Evolutionary conservation across 2,329 filamentous ascomycete species (phyloP).

Genomic region (Aspergillus brunneoviolaceus): DNA sequence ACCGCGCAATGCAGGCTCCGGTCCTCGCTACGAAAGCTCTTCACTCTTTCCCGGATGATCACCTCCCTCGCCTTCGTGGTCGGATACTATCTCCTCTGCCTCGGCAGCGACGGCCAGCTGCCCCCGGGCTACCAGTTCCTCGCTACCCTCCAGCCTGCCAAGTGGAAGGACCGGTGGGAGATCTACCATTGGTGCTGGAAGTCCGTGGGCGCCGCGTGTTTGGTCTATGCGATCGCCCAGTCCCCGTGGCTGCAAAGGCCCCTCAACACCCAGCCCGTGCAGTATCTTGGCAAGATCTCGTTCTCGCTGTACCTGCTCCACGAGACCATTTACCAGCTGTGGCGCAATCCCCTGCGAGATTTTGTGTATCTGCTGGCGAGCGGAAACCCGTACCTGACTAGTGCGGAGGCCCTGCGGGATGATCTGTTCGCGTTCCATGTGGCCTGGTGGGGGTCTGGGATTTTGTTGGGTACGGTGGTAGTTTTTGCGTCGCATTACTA

Average conservation of each 20-base stretch:
- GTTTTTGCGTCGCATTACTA: not conserved
- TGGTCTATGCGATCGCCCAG: slow-evolving; percentile 22
- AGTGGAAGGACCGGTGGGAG: slow-evolving; percentile 21
- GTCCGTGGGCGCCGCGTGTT: slow-evolving; percentile 15
- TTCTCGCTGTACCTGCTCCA: slow-evolving; percentile 3
- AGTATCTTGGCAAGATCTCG: not conserved
- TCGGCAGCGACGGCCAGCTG: slow-evolving; percentile 20
- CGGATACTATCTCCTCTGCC: slow-evolving; percentile 22
- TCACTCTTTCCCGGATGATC: not conserved
- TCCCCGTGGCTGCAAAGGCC: slow-evolving; percentile 20
- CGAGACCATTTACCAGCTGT: not conserved
- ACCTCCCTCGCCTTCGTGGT: slow-evolving; percentile 13
- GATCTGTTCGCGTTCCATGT: not conserved
- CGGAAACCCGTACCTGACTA: not conserved
- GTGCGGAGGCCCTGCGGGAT: not conserved
- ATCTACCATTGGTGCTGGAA: slow-evolving; percentile 24
- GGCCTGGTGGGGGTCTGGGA: not conserved
- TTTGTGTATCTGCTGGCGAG: not conserved
- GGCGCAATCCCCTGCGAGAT: not conserved
- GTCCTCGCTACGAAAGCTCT: not conserved
- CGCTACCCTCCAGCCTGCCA: slow-evolving; percentile 11
- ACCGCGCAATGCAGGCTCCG: not conserved
- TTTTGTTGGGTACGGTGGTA: not conserved
- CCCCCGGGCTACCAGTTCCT: slow-evolving; percentile 24
- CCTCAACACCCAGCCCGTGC: slow-evolving; percentile 2